These are phyloP conservation scores for Clathrus columnatus DNA, from an alignment of 768 basidiomycete species.

Conservation along the genomic window DNA sequence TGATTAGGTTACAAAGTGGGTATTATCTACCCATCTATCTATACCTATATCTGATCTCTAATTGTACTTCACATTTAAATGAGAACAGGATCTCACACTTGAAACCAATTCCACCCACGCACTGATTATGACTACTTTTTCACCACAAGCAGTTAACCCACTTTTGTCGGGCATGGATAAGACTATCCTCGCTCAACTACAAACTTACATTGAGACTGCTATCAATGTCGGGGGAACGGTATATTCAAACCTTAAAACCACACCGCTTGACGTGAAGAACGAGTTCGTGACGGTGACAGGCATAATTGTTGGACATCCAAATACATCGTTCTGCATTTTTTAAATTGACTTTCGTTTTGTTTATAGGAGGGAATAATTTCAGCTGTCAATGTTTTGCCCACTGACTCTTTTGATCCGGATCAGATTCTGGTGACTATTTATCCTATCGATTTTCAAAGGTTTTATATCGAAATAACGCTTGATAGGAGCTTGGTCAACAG, in stretches of 20 bases:
- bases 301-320: background rate
- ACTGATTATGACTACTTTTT: no score
- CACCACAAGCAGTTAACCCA: no score
- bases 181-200: no score
- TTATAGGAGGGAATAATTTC: background rate
- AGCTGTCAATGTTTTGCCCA: background rate
- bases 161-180: no score
- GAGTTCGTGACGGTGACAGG: background rate
- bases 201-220: background rate
- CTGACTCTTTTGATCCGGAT: background rate
- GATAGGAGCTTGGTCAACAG: no score
- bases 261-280: background rate
- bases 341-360: background rate
- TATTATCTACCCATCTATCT: no score
- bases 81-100: no score
- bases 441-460: no score
- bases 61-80: no score
- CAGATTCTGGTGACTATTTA: background rate
- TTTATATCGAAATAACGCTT: background rate
- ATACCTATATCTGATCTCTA: no score
- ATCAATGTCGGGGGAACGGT: background rate
- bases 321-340: background rate
- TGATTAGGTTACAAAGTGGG: no score
- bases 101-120: no score
- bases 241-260: background rate